Conservation (phyloP, 2,329 filamentous ascomycete genomes). For the Pyrenophora seminiperda region DNA sequence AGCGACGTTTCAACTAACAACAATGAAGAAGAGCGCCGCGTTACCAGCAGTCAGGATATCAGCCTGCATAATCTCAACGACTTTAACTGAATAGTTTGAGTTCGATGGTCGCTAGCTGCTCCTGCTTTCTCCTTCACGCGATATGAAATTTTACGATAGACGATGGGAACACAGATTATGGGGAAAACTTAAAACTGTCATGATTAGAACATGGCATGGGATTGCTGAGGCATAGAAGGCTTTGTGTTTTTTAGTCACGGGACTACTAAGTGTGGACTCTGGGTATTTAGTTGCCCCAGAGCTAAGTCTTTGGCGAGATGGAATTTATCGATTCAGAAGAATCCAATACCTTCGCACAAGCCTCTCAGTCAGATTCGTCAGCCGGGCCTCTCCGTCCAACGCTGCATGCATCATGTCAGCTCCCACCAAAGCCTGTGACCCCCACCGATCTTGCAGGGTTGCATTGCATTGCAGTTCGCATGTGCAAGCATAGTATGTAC, state of each 20-base stretch:
- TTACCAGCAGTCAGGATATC: slow-evolving; percentile 62
- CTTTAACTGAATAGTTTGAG: slow-evolving; percentile 25
- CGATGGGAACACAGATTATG: slow-evolving; percentile 1
- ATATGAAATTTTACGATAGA: slow-evolving; percentile 5
- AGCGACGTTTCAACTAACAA: slow-evolving; percentile 22
- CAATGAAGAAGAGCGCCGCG: slow-evolving; percentile 35
- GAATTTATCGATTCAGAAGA: slow-evolving; percentile 10
- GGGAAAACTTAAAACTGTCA: slow-evolving; percentile 10
- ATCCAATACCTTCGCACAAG: slow-evolving; percentile 12
- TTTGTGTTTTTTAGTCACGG: not conserved
- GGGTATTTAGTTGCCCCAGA: not conserved
- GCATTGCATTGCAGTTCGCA: not conserved
- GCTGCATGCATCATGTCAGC: slow-evolving; percentile 3
- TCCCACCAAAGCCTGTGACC: slow-evolving; percentile 2
- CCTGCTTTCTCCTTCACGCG: not conserved
- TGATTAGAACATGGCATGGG: slow-evolving; percentile 3
- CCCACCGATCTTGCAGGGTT: slow-evolving; percentile 2
- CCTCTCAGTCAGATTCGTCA: slow-evolving; percentile 6
- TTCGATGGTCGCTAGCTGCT: not conserved
- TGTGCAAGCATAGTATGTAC: not conserved
- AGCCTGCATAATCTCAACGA: slow-evolving; percentile 63
- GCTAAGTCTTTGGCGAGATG: slow-evolving; percentile 6
- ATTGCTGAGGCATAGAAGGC: slow-evolving; percentile 1
- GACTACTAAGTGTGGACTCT: not conserved
- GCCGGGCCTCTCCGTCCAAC: slow-evolving; percentile 9